A percentile compares a stretch with the other conserved stretches of the same genome.
These are phyloP conservation scores for Suillus decipiens DNA, from an alignment of 768 basidiomycete species.

Conservation along the genomic window DNA sequence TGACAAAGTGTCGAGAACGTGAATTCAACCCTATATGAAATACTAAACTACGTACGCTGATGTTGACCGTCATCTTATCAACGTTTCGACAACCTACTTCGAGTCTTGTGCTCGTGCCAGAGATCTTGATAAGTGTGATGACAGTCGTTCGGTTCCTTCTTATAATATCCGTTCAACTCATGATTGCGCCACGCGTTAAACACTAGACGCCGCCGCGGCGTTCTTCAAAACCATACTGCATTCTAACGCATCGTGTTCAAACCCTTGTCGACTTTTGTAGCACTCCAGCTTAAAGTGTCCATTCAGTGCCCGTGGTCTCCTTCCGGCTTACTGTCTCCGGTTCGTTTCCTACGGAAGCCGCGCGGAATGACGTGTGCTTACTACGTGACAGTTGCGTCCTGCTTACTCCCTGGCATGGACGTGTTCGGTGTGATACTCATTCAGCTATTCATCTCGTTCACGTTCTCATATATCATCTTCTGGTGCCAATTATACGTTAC, in stretches of 20 bases:
- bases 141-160: background rate
- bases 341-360: background rate
- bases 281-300: background rate
- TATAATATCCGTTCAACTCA: background rate
- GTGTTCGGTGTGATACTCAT: no score
- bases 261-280: background rate
- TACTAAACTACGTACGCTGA: no score
- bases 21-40: no score
- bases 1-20: no score
- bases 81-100: background rate
- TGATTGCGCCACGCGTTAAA: background rate
- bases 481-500: no score
- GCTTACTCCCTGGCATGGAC: no score
- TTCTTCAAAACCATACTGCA: background rate
- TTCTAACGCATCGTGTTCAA: background rate
- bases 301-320: background rate
- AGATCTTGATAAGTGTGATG: background rate
- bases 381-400: no score
- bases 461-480: no score
- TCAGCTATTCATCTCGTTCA: no score
- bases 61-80: background rate
- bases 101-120: background rate
- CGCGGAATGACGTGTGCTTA: background rate
- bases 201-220: background rate
- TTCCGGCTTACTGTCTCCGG: background rate